These are phyloP conservation scores for Chaetomium tenue DNA, from an alignment of 495 filamentous ascomycete genomes.

Conservation along the genomic window DNA sequence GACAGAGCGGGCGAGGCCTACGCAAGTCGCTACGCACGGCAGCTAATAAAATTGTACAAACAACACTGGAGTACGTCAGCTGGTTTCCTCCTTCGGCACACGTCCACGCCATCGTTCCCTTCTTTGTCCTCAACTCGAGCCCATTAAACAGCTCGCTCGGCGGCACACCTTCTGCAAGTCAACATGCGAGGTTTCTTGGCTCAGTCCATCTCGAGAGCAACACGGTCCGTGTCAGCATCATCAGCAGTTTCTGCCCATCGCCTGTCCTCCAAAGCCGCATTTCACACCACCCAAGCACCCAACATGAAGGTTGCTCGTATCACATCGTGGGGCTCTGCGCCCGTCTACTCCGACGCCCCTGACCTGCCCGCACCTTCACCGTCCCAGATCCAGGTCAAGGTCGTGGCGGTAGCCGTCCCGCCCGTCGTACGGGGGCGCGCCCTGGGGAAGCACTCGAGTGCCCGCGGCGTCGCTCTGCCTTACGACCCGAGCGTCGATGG, in stretches of 20 bases:
- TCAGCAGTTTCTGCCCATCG: background rate
- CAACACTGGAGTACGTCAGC: background rate
- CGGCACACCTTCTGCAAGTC: conserved; percentile 13
- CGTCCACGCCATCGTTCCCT: background rate
- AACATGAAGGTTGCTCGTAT: conserved; percentile 18
- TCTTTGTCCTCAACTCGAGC: background rate
- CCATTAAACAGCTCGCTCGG: background rate
- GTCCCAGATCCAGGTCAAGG: conserved; percentile 19
- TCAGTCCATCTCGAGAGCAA: background rate
- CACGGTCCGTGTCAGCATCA: background rate
- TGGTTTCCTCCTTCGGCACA: background rate
- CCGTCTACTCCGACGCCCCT: background rate
- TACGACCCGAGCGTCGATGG: conserved; percentile 19
- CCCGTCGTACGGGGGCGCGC: conserved; percentile 16
- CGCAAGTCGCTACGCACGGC: too few species aligned
- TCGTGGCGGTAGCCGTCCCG: conserved; percentile 14
- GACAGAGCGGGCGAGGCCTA: too few species aligned
- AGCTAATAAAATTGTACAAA: too few species aligned
- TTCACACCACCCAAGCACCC: conserved; percentile 12
- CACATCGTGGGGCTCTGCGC: conserved; percentile 15
- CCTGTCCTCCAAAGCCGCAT: background rate
- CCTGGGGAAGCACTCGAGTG: conserved; percentile 11
- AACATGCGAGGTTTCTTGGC: conserved; percentile 9
- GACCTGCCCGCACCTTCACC: conserved; percentile 16
- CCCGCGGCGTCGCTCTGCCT: conserved; percentile 6